Percentiles rank a stretch among this genome's conserved stretches.
phyloP scores from a whole-genome alignment of 1,139 yeast genomes.

The Wickerhamiella pararugosa region DNA sequence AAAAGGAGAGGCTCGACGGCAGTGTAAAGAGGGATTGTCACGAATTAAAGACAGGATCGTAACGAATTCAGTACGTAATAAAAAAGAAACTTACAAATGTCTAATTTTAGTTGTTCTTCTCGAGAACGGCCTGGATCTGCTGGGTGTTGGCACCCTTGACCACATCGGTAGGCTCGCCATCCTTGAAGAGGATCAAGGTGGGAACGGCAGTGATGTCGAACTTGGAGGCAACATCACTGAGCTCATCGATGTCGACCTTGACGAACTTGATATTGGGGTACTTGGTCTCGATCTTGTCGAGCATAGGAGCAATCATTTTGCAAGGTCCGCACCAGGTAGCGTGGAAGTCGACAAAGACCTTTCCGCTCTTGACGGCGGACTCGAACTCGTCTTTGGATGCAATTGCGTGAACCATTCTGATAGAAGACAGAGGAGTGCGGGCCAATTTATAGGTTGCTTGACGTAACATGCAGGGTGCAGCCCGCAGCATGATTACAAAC shows the following conservation, averaged over 20 bases:
- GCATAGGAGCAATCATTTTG: constrained; percentile 67
- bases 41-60: not conserved
- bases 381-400: constrained; percentile 14
- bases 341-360: constrained; percentile 44
- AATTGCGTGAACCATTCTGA: constrained; percentile 15
- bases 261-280: constrained; percentile 41
- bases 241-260: constrained; percentile 72
- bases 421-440: not conserved
- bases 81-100: not conserved
- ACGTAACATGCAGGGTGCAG: no score
- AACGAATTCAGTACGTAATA: not conserved
- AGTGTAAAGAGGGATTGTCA: no score
- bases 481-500: no score
- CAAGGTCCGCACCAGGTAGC: constrained; percentile 97
- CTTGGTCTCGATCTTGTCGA: constrained; percentile 45
- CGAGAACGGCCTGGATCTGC: constrained; percentile 15
- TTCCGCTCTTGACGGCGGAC: constrained; percentile 11
- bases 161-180: constrained; percentile 47
- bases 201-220: constrained; percentile 79
- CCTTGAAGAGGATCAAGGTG: constrained; percentile 61
- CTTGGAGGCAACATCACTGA: constrained; percentile 50
- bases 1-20: not conserved
- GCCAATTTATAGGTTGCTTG: no score
- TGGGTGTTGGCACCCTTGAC: constrained; percentile 58
- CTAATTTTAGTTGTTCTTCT: constrained; percentile 10